Evolutionary conservation across 2,329 filamentous ascomycete genomes (phyloP), one percentile per base, ranked within the genome.

Genomic region (Nigrospora sphaerica): DNA sequence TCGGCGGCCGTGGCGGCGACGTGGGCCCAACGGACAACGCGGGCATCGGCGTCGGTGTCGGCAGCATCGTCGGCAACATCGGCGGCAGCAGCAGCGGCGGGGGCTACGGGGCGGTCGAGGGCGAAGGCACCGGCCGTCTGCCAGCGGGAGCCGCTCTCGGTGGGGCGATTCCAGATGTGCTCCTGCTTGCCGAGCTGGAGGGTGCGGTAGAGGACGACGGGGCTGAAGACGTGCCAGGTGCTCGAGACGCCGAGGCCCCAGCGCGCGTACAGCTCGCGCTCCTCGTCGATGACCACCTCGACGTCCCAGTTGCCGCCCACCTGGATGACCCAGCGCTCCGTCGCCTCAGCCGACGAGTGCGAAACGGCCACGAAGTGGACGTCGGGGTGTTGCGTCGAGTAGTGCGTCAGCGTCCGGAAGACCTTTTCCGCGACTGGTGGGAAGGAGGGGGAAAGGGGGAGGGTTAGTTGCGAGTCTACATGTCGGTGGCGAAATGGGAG

Each of bases 81-180:
- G 12, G 71, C 70, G 49, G 73, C 79, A 28, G 69, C 60, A 16
- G 81, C 52, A 49, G 81, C 75, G 57, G 77, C 74, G 23, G 78
- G 73, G 23, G 70, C 67, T 45, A 54, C 55, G 12, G 71, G 70
- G 49, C 73, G 79, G 28, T 69, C 60, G 28, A 84, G 64, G 2
- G 77, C 82, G 64, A 82, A 88, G 28, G 76, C 78, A 28, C 84
- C 85, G 39, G 75, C 71, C 23, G 68, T 83, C 72, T 88, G 84
- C 84, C 85, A 88, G 44, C 81, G 65, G 52, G 67, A 80, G 35
- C 84, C 84, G 57, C 77, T 85, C 63, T 84, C 79, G 3, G 80
- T 82, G 3, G 78, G 72, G 19, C 77, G 65, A 58, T 83, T 83
- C 74, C 78, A 83, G 52, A 88, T 85, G 13, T 79, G 75, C 58